These are phyloP conservation scores for Telopea speciosissima DNA, from an alignment of 177 flowering plant species.

Conservation along the genomic window DNA sequence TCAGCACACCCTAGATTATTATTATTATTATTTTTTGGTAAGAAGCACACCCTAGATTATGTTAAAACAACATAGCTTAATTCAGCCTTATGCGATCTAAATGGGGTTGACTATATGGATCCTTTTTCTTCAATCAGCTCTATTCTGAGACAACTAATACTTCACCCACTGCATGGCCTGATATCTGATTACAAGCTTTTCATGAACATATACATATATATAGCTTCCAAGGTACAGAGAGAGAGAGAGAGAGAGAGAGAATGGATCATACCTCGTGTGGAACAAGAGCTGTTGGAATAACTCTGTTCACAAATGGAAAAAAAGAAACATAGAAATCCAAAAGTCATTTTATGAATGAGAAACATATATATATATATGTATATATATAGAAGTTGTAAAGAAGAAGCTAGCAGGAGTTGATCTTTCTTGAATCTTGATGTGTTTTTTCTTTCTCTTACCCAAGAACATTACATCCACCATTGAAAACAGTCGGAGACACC, in stretches of 20 bases:
- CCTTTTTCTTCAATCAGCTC: too few relatives aligned
- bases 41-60: too few relatives aligned
- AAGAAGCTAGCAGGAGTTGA: neutral
- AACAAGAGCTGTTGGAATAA: slow-evolving; percentile 24
- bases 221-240: neutral
- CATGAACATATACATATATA: neutral
- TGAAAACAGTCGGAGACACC: slow-evolving; percentile 24
- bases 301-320: slow-evolving; percentile 14
- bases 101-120: too few relatives aligned
- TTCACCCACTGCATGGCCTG: slow-evolving; percentile 43
- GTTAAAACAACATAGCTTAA: too few relatives aligned
- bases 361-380: too few relatives aligned
- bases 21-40: too few relatives aligned
- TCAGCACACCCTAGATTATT: too few relatives aligned
- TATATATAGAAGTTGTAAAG: neutral
- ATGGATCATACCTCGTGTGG: slow-evolving; percentile 13
- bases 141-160: slow-evolving; percentile 27
- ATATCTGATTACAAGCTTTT: slow-evolving; percentile 17
- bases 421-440: neutral
- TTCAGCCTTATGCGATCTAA: too few relatives aligned
- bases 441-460: slow-evolving; percentile 22
- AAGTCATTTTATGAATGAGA: neutral
- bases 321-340: neutral
- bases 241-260: neutral
- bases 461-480: slow-evolving; percentile 31